phyloP scores from a whole-genome alignment of 768 basidiomycete species.

The Mycena capillaripes region DNA sequence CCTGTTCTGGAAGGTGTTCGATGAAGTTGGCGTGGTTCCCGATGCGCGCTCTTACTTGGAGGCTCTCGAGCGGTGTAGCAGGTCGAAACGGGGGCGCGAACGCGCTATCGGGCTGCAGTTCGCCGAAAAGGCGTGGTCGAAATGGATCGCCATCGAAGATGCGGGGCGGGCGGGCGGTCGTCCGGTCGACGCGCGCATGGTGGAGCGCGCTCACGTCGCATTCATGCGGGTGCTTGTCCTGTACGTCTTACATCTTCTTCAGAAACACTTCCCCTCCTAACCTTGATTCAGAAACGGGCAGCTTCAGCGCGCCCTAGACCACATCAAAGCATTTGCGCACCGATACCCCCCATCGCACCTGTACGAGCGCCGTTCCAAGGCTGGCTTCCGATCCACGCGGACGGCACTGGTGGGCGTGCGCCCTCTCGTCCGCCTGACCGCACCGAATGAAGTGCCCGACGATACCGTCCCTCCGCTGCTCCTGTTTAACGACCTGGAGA shows the following conservation, averaged over 20 bases:
- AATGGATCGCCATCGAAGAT: constrained; percentile 69
- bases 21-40: constrained; percentile 54
- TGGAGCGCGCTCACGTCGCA: constrained; percentile 79
- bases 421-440: constrained; percentile 81
- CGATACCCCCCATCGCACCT: constrained; percentile 75
- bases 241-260: constrained; percentile 56
- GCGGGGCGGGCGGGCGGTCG: constrained; percentile 46
- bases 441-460: constrained; percentile 73
- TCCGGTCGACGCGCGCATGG: constrained; percentile 57
- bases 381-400: constrained; percentile 68
- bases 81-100: constrained; percentile 58
- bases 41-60: constrained; percentile 73
- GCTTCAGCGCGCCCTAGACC: constrained; percentile 65
- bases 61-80: constrained; percentile 76
- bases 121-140: constrained; percentile 74
- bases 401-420: constrained; percentile 66
- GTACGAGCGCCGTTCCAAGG: constrained; percentile 57
- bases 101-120: constrained; percentile 63
- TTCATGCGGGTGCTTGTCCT: constrained; percentile 76
- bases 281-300: constrained; percentile 58
- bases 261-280: constrained; percentile 12
- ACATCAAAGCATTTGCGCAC: constrained; percentile 72
- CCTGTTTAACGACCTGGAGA: constrained; percentile 81
- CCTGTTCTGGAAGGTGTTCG: constrained; percentile 67
- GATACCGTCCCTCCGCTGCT: constrained; percentile 86